These are phyloP conservation scores for Agaricus bisporus DNA, from an alignment of 768 basidiomycete species.

Conservation along the genomic window DNA sequence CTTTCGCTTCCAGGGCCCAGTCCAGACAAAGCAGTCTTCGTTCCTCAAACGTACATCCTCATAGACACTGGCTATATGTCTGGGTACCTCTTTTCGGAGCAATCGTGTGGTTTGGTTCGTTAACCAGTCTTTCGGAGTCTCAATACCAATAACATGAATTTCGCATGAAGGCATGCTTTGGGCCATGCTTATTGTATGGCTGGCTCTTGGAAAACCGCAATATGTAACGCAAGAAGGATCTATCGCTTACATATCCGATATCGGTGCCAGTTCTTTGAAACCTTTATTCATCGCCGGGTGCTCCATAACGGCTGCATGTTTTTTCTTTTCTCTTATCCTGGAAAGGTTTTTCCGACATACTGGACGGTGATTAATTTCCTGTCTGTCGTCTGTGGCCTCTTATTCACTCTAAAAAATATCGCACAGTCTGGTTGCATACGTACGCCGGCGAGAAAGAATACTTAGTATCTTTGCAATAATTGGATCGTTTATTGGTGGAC, in stretches of 20 bases:
- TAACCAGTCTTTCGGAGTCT: neutral
- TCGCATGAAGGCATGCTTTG: conserved; percentile 43
- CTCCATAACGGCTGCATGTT: conserved; percentile 53
- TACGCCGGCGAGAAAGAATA: conserved; percentile 50
- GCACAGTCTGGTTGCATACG: conserved; percentile 49
- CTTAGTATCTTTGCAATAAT: conserved; percentile 53
- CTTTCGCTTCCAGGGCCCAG: neutral
- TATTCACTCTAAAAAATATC: no score
- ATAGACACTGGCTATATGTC: conserved; percentile 52
- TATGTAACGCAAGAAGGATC: conserved; percentile 49
- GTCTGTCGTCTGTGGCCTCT: no score
- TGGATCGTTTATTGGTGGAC: conserved; percentile 55
- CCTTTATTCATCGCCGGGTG: conserved; percentile 70
- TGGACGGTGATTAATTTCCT: conserved; percentile 38
- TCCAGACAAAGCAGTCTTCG: neutral
- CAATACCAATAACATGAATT: neutral
- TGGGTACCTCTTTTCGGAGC: conserved; percentile 58
- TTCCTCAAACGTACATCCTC: conserved; percentile 1
- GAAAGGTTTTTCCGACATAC: conserved; percentile 64
- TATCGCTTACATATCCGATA: conserved; percentile 73
- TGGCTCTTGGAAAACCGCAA: conserved; percentile 54
- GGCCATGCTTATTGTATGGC: conserved; percentile 69
- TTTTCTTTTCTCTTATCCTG: conserved; percentile 52
- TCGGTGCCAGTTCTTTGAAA: conserved; percentile 69
- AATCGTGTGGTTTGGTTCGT: conserved; percentile 61